A percentile compares a stretch with the other conserved stretches of the same genome.
phyloP scores from a whole-genome alignment of 1,139 yeast species.

The Nadsonia commutata region DNA sequence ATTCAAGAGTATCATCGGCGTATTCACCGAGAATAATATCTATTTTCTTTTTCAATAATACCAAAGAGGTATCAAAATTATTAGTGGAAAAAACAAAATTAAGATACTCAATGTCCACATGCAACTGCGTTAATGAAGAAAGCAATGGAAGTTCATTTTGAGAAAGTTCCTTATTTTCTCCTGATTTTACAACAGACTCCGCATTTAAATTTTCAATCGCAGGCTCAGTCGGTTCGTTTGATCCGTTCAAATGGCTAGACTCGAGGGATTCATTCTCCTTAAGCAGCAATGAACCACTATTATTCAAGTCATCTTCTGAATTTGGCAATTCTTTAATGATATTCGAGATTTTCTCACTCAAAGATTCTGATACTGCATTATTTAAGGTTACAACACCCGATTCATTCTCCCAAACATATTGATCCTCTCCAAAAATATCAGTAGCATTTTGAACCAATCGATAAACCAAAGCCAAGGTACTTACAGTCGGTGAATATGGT shows the following conservation, averaged over 20 bases:
- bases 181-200: no score
- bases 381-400: not conserved
- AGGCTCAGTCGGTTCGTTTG: no score
- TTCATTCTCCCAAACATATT: not conserved
- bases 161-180: no score
- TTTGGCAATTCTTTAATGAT: not conserved
- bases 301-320: no score
- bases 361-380: not conserved
- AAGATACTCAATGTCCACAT: not conserved
- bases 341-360: not conserved
- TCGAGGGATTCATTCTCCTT: no score
- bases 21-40: not conserved
- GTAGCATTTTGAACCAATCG: not conserved
- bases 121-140: no score
- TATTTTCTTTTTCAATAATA: not conserved
- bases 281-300: no score
- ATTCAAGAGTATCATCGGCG: not conserved
- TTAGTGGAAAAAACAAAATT: not conserved
- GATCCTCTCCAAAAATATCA: not conserved
- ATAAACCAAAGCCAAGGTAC: not conserved
- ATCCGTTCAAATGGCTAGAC: no score
- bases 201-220: no score
- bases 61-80: not conserved
- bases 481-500: not conserved
- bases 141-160: no score